Base-by-base conservation (phyloP, 768 basidiomycete species). In the Tricholoma matsutake region DNA sequence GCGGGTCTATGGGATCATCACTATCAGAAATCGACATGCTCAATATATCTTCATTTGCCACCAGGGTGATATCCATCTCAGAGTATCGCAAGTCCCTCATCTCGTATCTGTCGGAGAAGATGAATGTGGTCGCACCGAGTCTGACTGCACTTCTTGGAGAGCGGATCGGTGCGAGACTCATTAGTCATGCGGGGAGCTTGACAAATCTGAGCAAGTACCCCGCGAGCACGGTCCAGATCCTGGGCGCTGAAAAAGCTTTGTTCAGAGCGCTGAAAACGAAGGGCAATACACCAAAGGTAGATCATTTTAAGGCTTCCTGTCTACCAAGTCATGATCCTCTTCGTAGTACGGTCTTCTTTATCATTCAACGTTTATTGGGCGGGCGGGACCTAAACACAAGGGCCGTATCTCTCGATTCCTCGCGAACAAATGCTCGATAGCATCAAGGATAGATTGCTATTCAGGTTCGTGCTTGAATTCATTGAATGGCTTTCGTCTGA, bases 191-290 rank as follows among this genome's bases (percentile, higher is more conserved):
- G 18, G 96, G 96, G 25, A 95, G 93, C 68, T 81, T 98, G 73
- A 97, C 95, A 63, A 98, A 98, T 75, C 77, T 98, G 60, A 92
- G 91, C 83, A 98, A 98, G 79, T 98, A 98, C 78, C 96, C 96
- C 32, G 96, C 96, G 0, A 94, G 92, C 70, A 98, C 96, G 13
- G 96, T 98, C 43, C 96, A 98, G 76, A 98, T 98, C 66, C 81
- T 98, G 43, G 96, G 96, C 67, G 96, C 96, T 22, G 96, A 98
- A 79, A 98, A 98, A 76, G 96, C 96, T 2, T 82, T 98, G 28
- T 98, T 98, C 85, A 81, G 96, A 58, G 96, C 96, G 0, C 80
- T 98, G 70, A 98, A 98, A 81, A 98, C 96, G 32, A 98, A 98
- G 76, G 96, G 96, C 14, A 98, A 98, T 74, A 99, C 96, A 0